These are phyloP conservation scores for Artemisia argyi DNA, from an alignment of 129 eudicot species.

Conservation along the genomic window DNA sequence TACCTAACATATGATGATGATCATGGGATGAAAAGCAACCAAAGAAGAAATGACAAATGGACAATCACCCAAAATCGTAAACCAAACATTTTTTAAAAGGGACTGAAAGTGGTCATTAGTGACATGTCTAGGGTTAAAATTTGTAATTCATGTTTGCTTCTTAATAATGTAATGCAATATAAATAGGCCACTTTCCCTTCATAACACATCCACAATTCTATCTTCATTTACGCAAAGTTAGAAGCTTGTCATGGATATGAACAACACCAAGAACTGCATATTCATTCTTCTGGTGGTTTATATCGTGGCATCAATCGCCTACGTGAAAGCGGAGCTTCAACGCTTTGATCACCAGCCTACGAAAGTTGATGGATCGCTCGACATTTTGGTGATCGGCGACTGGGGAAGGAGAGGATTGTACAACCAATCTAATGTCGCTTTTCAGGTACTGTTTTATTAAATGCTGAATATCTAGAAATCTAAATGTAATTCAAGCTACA, in stretches of 20 bases:
- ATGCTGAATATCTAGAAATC: not conserved
- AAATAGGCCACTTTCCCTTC: no score
- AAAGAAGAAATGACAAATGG: no score
- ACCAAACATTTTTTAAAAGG: no score
- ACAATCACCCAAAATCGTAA: no score
- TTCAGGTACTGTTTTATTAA: conserved; percentile 43
- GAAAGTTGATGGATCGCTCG: conserved; percentile 47
- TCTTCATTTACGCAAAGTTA: conserved; percentile 7
- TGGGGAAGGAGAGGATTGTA: conserved; percentile 81
- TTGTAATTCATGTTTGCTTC: no score
- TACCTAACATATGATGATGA: no score
- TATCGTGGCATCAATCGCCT: conserved; percentile 9
- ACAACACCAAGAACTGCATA: conserved; percentile 9
- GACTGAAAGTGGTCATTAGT: no score
- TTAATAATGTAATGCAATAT: no score
- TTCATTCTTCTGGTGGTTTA: conserved; percentile 21
- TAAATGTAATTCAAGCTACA: not conserved
- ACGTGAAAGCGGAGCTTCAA: conserved; percentile 48
- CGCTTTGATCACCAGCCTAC: conserved; percentile 40
- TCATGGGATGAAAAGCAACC: no score
- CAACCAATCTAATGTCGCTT: conserved; percentile 71
- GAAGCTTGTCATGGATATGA: conserved; percentile 3
- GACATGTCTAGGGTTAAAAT: no score
- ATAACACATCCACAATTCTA: no score
- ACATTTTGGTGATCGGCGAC: conserved; percentile 77